phyloP scores from a whole-genome alignment of 2,329 filamentous ascomycete species.

The Didymella pomorum region DNA sequence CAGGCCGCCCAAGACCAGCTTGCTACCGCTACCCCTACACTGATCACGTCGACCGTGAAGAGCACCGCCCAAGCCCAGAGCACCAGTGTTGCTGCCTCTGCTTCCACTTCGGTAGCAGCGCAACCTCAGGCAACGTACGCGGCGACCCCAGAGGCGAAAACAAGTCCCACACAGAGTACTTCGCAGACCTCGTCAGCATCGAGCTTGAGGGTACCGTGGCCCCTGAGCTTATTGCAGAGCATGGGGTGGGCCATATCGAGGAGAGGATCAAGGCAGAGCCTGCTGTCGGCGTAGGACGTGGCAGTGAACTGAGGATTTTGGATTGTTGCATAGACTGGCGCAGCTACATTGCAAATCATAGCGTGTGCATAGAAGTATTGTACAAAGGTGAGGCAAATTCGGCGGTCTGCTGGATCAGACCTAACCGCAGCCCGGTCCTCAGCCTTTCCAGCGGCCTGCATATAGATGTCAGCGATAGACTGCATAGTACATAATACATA shows the following conservation, averaged over 20 bases:
- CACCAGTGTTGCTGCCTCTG: neutral
- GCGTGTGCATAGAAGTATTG: neutral
- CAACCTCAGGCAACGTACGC: conserved; percentile 4
- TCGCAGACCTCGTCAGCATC: conserved; percentile 7
- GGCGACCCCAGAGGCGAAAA: neutral
- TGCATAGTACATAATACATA: conserved; percentile 4
- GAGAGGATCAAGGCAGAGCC: neutral
- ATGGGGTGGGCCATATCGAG: neutral
- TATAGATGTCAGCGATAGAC: conserved; percentile 1
- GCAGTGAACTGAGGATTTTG: neutral
- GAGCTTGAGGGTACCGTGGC: conserved; percentile 4
- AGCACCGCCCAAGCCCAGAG: neutral
- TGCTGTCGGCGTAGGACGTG: neutral
- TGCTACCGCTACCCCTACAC: neutral
- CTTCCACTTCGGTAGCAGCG: neutral
- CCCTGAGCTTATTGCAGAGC: neutral
- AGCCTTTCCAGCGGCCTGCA: neutral
- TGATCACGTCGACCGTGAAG: neutral
- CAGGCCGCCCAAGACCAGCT: conserved; percentile 5
- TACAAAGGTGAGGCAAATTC: neutral
- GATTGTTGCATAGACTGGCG: neutral
- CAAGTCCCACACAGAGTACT: neutral
- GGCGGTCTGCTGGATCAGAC: conserved; percentile 4
- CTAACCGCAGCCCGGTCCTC: neutral
- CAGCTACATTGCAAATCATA: neutral